Percentiles rank a stretch among this genome's conserved stretches.
phyloP scores from a whole-genome alignment of 2,329 filamentous ascomycete genomes.

The Lecanoromycetidae sp. region DNA sequence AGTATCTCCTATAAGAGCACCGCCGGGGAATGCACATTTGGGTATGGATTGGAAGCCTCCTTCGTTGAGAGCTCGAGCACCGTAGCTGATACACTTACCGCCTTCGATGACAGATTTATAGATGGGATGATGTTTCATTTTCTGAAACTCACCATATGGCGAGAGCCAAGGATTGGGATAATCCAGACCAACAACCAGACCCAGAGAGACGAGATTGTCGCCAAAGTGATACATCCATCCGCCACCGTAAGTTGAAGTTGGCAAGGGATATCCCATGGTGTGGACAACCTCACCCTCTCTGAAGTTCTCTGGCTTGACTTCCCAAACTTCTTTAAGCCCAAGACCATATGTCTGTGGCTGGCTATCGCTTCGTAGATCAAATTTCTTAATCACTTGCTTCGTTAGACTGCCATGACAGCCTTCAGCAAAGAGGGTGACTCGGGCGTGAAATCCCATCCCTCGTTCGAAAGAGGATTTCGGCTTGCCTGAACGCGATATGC shows the following conservation, averaged over 20 bases:
- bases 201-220: conserved; percentile 87
- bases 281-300: conserved; percentile 74
- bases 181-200: conserved; percentile 84
- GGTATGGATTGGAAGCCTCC: conserved; percentile 97
- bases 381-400: conserved; percentile 92
- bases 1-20: conserved; percentile 88
- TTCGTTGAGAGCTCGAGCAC: conserved; percentile 79
- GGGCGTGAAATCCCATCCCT: conserved; percentile 95
- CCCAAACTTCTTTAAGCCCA: conserved; percentile 95
- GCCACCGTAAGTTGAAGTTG: conserved; percentile 82
- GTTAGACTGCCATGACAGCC: conserved; percentile 91
- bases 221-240: conserved; percentile 99
- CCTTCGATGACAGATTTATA: conserved; percentile 81
- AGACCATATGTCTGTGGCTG: conserved; percentile 92
- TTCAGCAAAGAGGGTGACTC: conserved; percentile 82
- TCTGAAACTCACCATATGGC: conserved; percentile 93
- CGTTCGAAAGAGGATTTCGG: conserved; percentile 86
- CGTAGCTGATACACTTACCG: conserved; percentile 95
- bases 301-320: conserved; percentile 87
- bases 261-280: conserved; percentile 83
- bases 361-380: conserved; percentile 75
- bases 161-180: conserved; percentile 95
- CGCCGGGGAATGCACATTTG: conserved; percentile 90
- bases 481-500: conserved; percentile 67
- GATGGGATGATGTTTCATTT: conserved; percentile 94